phyloP scores from a whole-genome alignment of 139 green algal genomes.

The Spirogloea muscicola region DNA sequence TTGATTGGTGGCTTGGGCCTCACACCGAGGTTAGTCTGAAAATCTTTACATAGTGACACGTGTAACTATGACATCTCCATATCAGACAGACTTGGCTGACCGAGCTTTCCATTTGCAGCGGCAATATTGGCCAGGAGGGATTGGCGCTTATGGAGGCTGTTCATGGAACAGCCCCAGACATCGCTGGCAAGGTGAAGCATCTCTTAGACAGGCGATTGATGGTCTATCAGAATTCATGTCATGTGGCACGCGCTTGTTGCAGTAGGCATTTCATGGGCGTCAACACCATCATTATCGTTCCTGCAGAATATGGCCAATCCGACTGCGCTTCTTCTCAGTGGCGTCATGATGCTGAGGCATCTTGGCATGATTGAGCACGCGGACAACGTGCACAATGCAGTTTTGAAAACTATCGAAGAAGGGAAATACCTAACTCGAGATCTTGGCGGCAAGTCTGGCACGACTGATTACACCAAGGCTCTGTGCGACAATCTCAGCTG shows the following conservation, averaged over 20 bases:
- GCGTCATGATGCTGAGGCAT: conserved; percentile 93
- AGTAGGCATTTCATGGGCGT: too few species aligned
- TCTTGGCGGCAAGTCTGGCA: conserved; percentile 73
- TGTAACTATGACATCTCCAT: too few species aligned
- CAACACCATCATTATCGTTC: too few species aligned
- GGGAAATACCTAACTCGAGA: conserved; percentile 85
- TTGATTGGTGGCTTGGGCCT: conserved; percentile 92
- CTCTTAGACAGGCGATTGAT: too few species aligned
- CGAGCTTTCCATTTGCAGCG: too few species aligned
- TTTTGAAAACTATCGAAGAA: conserved; percentile 71
- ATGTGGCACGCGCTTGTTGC: too few species aligned
- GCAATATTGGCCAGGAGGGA: conserved; percentile 54
- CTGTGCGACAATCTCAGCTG: conserved; percentile 73
- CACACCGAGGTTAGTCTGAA: conserved; percentile 78
- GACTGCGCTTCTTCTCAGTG: conserved; percentile 84
- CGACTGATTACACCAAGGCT: conserved; percentile 82
- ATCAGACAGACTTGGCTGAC: too few species aligned
- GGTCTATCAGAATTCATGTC: too few species aligned
- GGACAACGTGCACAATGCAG: conserved; percentile 68
- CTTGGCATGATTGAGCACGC: conserved; percentile 61
- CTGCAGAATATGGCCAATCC: conserved; percentile 89
- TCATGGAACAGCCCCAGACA: conserved; percentile 92
- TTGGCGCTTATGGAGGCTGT: conserved; percentile 89
- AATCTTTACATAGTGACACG: too few species aligned
- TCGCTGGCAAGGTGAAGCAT: conserved; percentile 54